Conservation (phyloP, 106 monocot species). For the Dioscorea dumetorum region DNA sequence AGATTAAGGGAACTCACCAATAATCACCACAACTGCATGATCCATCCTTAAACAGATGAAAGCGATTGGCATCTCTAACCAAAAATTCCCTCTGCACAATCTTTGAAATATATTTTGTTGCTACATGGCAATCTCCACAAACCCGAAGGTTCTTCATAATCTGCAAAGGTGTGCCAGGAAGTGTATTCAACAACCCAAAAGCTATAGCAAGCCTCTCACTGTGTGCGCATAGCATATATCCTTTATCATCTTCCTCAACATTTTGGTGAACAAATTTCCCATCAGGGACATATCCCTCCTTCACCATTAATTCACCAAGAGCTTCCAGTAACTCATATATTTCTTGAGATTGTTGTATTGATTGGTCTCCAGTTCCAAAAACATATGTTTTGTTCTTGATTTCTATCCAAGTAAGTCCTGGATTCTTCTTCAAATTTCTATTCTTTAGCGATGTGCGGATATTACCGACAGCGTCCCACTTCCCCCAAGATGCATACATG, state of each 20-base stretch:
- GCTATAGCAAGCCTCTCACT: slow-evolving; percentile 28
- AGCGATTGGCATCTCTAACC: slow-evolving; percentile 18
- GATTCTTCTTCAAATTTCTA: slow-evolving; percentile 11
- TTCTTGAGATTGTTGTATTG: slow-evolving; percentile 11
- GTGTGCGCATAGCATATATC: slow-evolving; percentile 12
- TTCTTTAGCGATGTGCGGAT: neutral
- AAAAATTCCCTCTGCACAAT: slow-evolving; percentile 14
- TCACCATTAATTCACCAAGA: slow-evolving; percentile 9
- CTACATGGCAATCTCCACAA: slow-evolving; percentile 17
- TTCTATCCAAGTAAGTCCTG: slow-evolving; percentile 14
- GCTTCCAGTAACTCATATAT: neutral
- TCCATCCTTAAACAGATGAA: slow-evolving; percentile 16
- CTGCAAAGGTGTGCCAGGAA: slow-evolving; percentile 19
- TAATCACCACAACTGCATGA: slow-evolving; percentile 13
- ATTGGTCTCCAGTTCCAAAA: slow-evolving; percentile 7
- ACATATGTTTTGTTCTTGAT: slow-evolving; percentile 6
- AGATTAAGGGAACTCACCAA: neutral
- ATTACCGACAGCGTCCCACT: slow-evolving; percentile 9
- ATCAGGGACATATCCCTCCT: slow-evolving; percentile 19
- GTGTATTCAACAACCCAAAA: slow-evolving; percentile 24
- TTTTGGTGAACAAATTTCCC: slow-evolving; percentile 13
- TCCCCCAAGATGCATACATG: slow-evolving; percentile 8
- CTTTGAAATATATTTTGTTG: slow-evolving; percentile 18
- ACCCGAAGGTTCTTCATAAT: slow-evolving; percentile 26
- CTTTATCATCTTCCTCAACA: slow-evolving; percentile 24